Percentiles rank a stretch among this genome's conserved stretches.
Conservation (phyloP, 2,329 filamentous ascomycete species). For the Moelleriella libera region DNA sequence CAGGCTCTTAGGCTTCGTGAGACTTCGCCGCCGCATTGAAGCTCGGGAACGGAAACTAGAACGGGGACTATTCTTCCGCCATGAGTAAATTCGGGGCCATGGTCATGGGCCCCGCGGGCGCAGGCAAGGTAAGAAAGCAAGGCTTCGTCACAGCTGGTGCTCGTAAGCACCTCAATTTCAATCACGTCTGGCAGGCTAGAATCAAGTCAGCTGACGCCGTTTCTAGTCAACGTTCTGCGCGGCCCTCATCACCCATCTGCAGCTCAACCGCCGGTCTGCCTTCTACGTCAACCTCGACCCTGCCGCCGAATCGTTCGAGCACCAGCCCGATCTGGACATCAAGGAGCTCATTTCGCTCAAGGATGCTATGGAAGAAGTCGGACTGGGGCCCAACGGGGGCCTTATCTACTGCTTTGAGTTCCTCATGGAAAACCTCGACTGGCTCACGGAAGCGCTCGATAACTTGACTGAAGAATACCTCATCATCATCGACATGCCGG, state of each 20-base stretch:
- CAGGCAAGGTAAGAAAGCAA: constrained; percentile 58
- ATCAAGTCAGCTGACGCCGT: background rate
- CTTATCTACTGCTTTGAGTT: constrained; percentile 97
- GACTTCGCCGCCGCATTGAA: too few relatives aligned
- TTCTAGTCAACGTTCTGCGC: constrained; percentile 80
- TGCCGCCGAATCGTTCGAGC: constrained; percentile 83
- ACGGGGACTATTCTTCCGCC: background rate
- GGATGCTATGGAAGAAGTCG: constrained; percentile 93
- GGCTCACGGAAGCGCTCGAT: constrained; percentile 73
- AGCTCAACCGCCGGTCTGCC: constrained; percentile 79
- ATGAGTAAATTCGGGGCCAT: constrained; percentile 95
- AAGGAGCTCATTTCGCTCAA: constrained; percentile 86
- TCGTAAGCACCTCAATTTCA: background rate
- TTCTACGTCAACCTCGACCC: constrained; percentile 99
- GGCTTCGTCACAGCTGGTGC: too few relatives aligned
- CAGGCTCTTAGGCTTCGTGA: too few relatives aligned
- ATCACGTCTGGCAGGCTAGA: background rate
- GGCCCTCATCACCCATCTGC: constrained; percentile 81
- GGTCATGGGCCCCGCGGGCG: constrained; percentile 91
- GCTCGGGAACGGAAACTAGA: too few relatives aligned
- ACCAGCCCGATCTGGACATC: constrained; percentile 87
- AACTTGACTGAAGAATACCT: constrained; percentile 86
- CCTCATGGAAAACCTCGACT: constrained; percentile 86
- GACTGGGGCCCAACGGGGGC: constrained; percentile 79
- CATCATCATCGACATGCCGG: constrained; percentile 97